phyloP scores from a whole-genome alignment of 164 flowering plant genomes.

The Protea cynaroides region DNA sequence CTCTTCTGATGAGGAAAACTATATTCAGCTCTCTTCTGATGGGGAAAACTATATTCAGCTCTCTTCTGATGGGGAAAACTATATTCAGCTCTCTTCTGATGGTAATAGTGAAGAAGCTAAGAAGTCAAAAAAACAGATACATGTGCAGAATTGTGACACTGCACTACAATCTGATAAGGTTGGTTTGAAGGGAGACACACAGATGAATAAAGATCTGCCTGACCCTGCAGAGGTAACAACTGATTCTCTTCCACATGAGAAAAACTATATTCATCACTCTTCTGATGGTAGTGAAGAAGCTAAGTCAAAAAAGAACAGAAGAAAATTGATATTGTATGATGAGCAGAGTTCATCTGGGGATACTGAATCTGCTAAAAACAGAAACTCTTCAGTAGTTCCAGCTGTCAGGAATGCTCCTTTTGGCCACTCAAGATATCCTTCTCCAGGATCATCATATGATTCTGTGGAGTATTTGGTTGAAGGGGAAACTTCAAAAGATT shows the following conservation, averaged over 20 bases:
- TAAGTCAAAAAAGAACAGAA: constrained; percentile 4
- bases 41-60: background rate
- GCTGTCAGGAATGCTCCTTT: background rate
- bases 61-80: background rate
- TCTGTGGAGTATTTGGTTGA: too few relatives aligned
- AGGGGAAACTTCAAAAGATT: too few relatives aligned
- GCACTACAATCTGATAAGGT: too few relatives aligned
- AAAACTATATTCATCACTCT: too few relatives aligned
- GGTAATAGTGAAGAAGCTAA: constrained; percentile 7
- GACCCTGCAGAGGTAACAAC: too few relatives aligned
- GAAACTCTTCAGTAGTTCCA: background rate
- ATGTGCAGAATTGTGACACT: too few relatives aligned
- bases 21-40: background rate
- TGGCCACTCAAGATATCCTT: background rate
- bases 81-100: background rate
- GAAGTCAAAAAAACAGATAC: constrained; percentile 6
- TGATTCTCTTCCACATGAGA: too few relatives aligned
- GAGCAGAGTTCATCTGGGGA: constrained; percentile 12
- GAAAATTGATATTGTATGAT: constrained; percentile 9
- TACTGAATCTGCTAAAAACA: background rate
- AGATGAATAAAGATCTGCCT: too few relatives aligned
- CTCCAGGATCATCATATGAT: too few relatives aligned
- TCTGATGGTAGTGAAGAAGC: constrained; percentile 5
- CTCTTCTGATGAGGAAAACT: constrained; percentile 3
- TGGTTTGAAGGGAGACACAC: too few relatives aligned